These are phyloP conservation scores for Bodo saltans DNA, from an alignment of 78 protist genomes.

Conservation along the genomic window DNA sequence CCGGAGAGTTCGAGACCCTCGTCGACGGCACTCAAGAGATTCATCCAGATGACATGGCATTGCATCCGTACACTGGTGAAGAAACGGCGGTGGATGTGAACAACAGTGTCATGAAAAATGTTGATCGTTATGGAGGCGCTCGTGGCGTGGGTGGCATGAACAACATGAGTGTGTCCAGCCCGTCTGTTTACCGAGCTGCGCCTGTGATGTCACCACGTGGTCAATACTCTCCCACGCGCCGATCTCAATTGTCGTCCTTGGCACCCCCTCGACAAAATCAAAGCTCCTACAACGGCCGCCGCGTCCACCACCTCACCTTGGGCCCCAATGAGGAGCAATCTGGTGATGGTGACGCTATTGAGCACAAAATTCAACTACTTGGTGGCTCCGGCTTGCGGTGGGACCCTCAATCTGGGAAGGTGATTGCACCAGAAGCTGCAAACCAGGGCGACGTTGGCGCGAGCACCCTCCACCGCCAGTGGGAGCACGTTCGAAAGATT, in stretches of 20 bases:
- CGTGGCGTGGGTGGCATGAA: background rate
- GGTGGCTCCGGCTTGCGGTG: background rate
- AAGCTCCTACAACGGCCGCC: background rate
- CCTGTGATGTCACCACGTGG: background rate
- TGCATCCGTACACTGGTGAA: background rate
- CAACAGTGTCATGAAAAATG: background rate
- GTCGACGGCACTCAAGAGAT: background rate
- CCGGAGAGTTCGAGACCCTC: too few species aligned
- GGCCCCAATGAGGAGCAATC: background rate
- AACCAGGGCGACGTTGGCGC: background rate
- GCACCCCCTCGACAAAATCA: background rate
- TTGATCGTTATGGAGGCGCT: background rate
- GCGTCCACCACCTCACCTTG: background rate
- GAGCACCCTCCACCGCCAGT: background rate
- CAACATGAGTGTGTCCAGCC: background rate
- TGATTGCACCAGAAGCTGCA: too few species aligned
- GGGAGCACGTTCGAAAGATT: background rate
- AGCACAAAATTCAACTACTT: background rate
- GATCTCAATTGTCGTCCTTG: too few species aligned
- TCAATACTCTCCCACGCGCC: too few species aligned
- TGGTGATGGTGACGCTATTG: background rate
- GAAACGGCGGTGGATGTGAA: background rate
- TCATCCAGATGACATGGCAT: background rate
- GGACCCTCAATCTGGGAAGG: background rate
- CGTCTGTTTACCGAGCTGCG: background rate